These are phyloP conservation scores for Tardiomyces blankii DNA, from an alignment of 1,139 yeast genomes.

Conservation along the genomic window DNA sequence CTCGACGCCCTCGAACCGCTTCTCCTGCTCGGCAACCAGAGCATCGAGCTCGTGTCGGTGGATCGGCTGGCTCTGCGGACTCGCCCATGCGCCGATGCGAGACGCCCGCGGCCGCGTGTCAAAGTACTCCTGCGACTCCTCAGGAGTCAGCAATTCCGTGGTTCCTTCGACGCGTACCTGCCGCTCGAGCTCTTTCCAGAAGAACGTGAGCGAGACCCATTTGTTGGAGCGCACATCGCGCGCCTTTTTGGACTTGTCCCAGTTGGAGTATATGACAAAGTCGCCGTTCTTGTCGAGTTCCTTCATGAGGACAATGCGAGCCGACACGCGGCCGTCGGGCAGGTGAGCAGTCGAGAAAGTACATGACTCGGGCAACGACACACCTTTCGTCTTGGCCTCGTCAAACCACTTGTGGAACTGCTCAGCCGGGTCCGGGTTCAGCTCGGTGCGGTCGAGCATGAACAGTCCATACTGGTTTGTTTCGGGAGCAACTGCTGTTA, in stretches of 20 bases:
- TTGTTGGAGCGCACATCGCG: slow-evolving; percentile 61
- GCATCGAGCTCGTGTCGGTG: slow-evolving; percentile 54
- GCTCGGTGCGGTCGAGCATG: slow-evolving; percentile 43
- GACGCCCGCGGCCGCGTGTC: slow-evolving; percentile 87
- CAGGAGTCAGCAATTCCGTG: slow-evolving; percentile 62
- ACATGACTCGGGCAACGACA: slow-evolving; percentile 65
- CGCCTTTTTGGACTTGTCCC: slow-evolving; percentile 79
- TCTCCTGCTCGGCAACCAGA: slow-evolving; percentile 33
- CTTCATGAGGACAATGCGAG: slow-evolving; percentile 74
- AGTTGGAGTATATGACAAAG: slow-evolving; percentile 82
- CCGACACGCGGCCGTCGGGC: slow-evolving; percentile 81
- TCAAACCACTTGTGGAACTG: slow-evolving; percentile 82
- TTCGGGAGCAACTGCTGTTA: slow-evolving; percentile 53
- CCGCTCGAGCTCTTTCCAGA: slow-evolving; percentile 85
- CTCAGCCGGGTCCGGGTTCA: slow-evolving; percentile 50
- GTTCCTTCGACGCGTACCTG: slow-evolving; percentile 89
- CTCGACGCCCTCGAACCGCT: slow-evolving; percentile 49
- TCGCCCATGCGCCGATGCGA: slow-evolving; percentile 94
- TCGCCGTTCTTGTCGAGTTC: slow-evolving; percentile 73
- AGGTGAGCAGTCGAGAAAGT: slow-evolving; percentile 77
- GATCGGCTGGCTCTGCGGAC: slow-evolving; percentile 69
- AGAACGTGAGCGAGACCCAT: slow-evolving; percentile 75
- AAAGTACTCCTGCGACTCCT: slow-evolving; percentile 68
- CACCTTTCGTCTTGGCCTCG: slow-evolving; percentile 51
- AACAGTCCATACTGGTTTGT: slow-evolving; percentile 80